These are phyloP conservation scores for Phytophthora kernoviae DNA, from an alignment of 352 stramenopile genomes.

Conservation along the genomic window DNA sequence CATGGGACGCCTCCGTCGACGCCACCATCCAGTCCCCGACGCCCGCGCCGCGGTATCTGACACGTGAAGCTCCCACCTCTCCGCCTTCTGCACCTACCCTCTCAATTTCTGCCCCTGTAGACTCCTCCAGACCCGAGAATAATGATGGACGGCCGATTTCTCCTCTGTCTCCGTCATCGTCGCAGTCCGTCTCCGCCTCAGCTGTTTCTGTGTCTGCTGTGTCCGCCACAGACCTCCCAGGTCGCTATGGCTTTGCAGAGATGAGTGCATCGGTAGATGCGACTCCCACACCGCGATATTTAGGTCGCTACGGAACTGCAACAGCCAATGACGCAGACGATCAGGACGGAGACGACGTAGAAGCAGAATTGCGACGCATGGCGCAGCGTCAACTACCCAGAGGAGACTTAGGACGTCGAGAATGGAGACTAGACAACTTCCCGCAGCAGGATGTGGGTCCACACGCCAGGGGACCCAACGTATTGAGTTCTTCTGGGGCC, in stretches of 20 bases:
- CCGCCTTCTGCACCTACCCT: slow-evolving; percentile 12
- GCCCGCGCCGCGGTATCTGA: slow-evolving; percentile 52
- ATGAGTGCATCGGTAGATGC: slow-evolving; percentile 84
- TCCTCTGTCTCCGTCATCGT: slow-evolving; percentile 56
- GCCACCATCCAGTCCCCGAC: slow-evolving; percentile 60
- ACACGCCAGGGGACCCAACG: slow-evolving; percentile 13
- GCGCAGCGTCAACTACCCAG: slow-evolving; percentile 77
- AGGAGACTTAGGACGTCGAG: slow-evolving; percentile 74
- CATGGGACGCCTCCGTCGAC: slow-evolving; percentile 56
- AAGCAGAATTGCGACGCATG: slow-evolving; percentile 79
- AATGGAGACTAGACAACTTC: slow-evolving; percentile 79
- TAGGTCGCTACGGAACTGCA: slow-evolving; percentile 49
- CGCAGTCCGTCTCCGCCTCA: slow-evolving; percentile 61
- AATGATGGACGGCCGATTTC: slow-evolving; percentile 21
- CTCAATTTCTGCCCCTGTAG: slow-evolving; percentile 12
- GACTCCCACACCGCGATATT: slow-evolving; percentile 77
- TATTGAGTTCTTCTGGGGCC: slow-evolving; percentile 31
- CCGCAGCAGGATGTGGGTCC: slow-evolving; percentile 25
- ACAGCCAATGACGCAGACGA: slow-evolving; percentile 11
- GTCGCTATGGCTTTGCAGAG: slow-evolving; percentile 70
- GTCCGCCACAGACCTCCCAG: slow-evolving; percentile 74
- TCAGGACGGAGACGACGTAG: slow-evolving; percentile 68
- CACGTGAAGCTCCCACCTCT: slow-evolving; percentile 26
- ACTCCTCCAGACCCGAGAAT: slow-evolving; percentile 2
- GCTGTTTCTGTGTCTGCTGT: slow-evolving; percentile 82